Evolutionary conservation across 2,329 filamentous ascomycete species (phyloP).

Genomic region (Pseudogymnoascus sp.): DNA sequence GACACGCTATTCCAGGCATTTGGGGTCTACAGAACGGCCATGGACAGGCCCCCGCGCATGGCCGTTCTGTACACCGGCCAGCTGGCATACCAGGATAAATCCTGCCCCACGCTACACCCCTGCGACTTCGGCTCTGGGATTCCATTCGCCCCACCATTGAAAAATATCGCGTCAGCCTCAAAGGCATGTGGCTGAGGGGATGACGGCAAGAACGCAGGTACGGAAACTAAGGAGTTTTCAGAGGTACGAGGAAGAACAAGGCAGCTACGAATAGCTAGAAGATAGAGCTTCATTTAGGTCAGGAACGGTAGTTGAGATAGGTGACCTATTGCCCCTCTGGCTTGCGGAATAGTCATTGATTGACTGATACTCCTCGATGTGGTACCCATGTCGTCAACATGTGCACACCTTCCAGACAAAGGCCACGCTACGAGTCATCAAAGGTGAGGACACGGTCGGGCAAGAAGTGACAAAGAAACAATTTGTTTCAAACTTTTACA

Average conservation of each 20-base stretch:
- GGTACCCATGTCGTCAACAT: constrained; percentile 2
- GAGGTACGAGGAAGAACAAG: not conserved
- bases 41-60: not conserved
- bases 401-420: constrained; percentile 1
- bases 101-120: not conserved
- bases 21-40: not conserved
- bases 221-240: not conserved
- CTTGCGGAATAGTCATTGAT: not conserved
- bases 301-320: not conserved
- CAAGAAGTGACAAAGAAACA: constrained; percentile 2
- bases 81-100: constrained; percentile 1
- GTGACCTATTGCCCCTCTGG: not conserved
- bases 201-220: not conserved
- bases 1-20: not conserved
- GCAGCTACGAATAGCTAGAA: not conserved
- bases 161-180: constrained; percentile 2
- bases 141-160: constrained; percentile 1
- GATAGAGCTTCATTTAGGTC: not conserved
- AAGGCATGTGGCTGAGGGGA: constrained; percentile 5
- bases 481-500: not conserved
- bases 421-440: not conserved
- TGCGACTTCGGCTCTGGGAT: not conserved
- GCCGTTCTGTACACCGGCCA: not conserved
- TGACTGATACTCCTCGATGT: not conserved
- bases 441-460: not conserved